Evolutionary conservation across 2,329 filamentous ascomycete genomes (phyloP), one percentile per base, ranked within the genome.

Genomic region (Aspergillus neotritici): DNA sequence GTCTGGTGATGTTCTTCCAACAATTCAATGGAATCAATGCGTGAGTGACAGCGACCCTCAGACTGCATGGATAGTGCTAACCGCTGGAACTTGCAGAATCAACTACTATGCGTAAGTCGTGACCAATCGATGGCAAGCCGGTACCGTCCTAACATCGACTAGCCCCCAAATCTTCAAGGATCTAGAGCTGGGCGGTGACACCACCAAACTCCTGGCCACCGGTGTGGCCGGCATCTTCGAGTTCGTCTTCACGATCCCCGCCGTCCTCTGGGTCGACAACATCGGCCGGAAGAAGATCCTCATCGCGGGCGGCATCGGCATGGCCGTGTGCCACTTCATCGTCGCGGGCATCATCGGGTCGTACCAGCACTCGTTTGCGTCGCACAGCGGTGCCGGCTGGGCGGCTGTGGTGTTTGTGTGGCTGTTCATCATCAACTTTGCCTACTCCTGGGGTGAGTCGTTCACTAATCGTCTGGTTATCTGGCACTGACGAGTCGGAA

Each of bases 401-500:
- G 84, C 70, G 4, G 77, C 83, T 0, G 82, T 78, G 5, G 72
- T 57, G 1, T 66, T 70, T 44, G 61, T 70, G 5, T 88, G 84
- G 84, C 71, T 89, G 0, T 88, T 86, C 51, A 80, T 86, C 21
- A 70, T 86, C 25, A 78, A 85, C 63, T 89, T 89, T 56, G 86
- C 82, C 25, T 87, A 86, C 60, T 81, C 77, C 0, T 89, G 84
- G 84, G 60, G 64, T 61, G 45, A 32, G 44, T 49, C 5, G 4
- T 12, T 21, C 12, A 6, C 13, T 38, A 36, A 29, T 15, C 2
- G 14, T 3, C 11, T 29, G 33, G 5, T n/a, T 14, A 25, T 7
- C 2, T 11, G 5, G 4, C 11, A 30, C 21, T 25, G 7, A 25
- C 21, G 21, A 25, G 21, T 38, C 43, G 4, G 32, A 38, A 16